Percentiles rank a stretch among this genome's conserved stretches.
These are phyloP conservation scores for Beta lomatogona DNA, from an alignment of 179 eudicot genomes.

Conservation along the genomic window DNA sequence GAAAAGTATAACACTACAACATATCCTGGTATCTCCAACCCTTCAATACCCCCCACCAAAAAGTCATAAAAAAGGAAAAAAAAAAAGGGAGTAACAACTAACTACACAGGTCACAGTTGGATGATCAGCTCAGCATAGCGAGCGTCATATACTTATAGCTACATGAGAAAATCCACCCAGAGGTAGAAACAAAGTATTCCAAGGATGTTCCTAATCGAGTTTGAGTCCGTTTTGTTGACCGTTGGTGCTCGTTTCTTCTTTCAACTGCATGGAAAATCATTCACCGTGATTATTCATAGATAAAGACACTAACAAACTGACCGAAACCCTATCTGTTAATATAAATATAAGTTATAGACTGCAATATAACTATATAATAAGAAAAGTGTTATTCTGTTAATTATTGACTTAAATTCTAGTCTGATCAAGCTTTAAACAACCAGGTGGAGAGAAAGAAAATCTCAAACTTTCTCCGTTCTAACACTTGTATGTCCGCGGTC, in stretches of 20 bases:
- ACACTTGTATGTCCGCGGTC: too few relatives aligned
- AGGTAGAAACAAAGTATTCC: not conserved
- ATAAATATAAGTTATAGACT: not conserved
- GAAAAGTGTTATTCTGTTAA: not conserved
- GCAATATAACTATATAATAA: not conserved
- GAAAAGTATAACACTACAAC: too few relatives aligned
- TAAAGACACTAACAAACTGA: not conserved
- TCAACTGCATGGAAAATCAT: slow-evolving; percentile 45
- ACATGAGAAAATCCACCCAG: not conserved
- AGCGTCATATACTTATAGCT: not conserved
- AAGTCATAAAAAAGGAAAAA: not conserved
- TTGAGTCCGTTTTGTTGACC: slow-evolving; percentile 50
- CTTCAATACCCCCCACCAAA: too few relatives aligned
- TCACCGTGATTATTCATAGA: not conserved
- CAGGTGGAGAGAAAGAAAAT: not conserved
- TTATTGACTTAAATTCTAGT: not conserved
- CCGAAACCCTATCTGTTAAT: not conserved
- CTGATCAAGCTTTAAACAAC: not conserved
- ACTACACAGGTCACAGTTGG: slow-evolving; percentile 7
- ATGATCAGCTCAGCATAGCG: slow-evolving; percentile 9
- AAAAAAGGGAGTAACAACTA: not conserved
- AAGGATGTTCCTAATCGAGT: slow-evolving; percentile 40
- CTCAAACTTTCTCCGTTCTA: too few relatives aligned
- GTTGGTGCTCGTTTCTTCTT: slow-evolving; percentile 45
- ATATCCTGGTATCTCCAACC: too few relatives aligned